phyloP scores from a whole-genome alignment of 371 early-diverging fungal genomes.

The Mortierella sp. region DNA sequence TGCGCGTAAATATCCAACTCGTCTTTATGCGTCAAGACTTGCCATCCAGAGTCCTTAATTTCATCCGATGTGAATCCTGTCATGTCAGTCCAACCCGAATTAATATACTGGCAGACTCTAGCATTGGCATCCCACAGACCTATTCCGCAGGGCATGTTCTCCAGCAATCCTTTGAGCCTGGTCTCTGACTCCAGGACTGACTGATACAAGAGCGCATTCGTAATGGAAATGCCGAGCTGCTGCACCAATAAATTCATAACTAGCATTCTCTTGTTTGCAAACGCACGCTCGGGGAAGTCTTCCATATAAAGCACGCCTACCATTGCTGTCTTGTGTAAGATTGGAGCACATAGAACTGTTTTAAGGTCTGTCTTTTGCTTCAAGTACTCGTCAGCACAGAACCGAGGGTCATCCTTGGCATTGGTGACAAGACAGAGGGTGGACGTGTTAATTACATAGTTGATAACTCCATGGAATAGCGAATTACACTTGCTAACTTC shows the following conservation, averaged over 20 bases:
- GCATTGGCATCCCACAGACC: constrained; percentile 49
- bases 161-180: constrained; percentile 47
- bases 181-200: constrained; percentile 52
- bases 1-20: constrained; percentile 21
- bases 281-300: constrained; percentile 65
- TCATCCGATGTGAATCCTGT: constrained; percentile 36
- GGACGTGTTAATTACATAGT: constrained; percentile 52
- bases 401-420: constrained; percentile 53
- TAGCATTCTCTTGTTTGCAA: constrained; percentile 67
- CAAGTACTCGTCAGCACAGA: constrained; percentile 52
- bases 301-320: constrained; percentile 70
- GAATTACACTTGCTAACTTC: constrained; percentile 26
- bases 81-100: constrained; percentile 48
- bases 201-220: constrained; percentile 67
- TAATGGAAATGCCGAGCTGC: constrained; percentile 71
- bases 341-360: constrained; percentile 70
- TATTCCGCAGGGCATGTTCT: constrained; percentile 56
- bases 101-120: constrained; percentile 40
- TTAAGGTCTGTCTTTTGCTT: constrained; percentile 59
- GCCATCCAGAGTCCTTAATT: constrained; percentile 29
- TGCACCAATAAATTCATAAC: constrained; percentile 69
- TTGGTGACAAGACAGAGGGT: constrained; percentile 38
- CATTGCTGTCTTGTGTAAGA: constrained; percentile 62
- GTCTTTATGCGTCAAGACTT: constrained; percentile 26
- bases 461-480: constrained; percentile 51